Evolutionary conservation across 805 yeast genomes (phyloP).

Genomic region (Myxozyma neglecta): DNA sequence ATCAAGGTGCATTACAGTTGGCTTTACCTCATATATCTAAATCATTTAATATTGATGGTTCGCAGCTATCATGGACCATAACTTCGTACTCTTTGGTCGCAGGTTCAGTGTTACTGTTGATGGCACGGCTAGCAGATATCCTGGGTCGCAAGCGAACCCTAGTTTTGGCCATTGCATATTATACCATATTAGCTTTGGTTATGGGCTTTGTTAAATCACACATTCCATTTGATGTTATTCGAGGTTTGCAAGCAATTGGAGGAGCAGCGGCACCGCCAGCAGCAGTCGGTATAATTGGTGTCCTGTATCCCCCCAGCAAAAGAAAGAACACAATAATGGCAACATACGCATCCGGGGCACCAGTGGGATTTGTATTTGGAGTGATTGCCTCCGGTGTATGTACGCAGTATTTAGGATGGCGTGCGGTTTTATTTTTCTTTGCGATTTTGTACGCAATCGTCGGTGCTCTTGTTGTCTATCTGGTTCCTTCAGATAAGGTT

Average conservation of each 20-base stretch:
- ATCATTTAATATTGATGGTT: conserved; percentile 44
- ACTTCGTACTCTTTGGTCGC: conserved; percentile 46
- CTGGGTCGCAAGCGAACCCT: conserved; percentile 48
- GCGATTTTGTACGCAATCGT: conserved; percentile 43
- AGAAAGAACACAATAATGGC: conserved; percentile 33
- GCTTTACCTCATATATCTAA: conserved; percentile 43
- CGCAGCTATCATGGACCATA: conserved; percentile 49
- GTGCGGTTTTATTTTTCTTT: conserved; percentile 45
- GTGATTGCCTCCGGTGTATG: conserved; percentile 48
- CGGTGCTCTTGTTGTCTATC: conserved; percentile 33
- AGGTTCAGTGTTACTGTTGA: conserved; percentile 46
- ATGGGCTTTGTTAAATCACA: conserved; percentile 39
- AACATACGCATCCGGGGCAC: conserved; percentile 50
- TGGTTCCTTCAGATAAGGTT: conserved; percentile 43
- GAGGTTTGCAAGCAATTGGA: conserved; percentile 48
- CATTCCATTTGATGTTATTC: conserved; percentile 43
- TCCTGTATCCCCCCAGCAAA: conserved; percentile 34
- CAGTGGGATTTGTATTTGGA: conserved; percentile 49
- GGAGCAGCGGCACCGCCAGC: conserved; percentile 51
- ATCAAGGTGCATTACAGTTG: conserved; percentile 43
- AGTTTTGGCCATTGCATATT: conserved; percentile 40
- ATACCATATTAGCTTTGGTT: conserved; percentile 40
- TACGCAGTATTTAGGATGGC: conserved; percentile 45
- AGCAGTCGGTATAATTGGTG: conserved; percentile 49
- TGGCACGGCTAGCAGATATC: conserved; percentile 50